These are phyloP conservation scores for Hygrophoropsis aurantiaca DNA, from an alignment of 768 basidiomycete species.

Conservation along the genomic window DNA sequence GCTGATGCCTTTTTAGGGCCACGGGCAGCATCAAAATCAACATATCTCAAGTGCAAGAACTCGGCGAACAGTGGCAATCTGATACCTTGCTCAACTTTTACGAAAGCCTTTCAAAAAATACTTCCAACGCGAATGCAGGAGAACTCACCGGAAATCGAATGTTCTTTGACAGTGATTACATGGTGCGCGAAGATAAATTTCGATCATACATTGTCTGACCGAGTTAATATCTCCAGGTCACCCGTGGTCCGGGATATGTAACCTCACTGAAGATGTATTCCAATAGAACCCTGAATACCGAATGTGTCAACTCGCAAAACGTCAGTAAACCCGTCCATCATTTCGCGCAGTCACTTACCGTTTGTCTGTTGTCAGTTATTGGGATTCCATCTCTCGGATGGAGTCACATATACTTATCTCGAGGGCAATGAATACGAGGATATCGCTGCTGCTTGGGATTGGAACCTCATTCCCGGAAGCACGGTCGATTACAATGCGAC, in stretches of 20 bases:
- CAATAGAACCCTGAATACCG: conserved; percentile 55
- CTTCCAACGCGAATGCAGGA: conserved; percentile 53
- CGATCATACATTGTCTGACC: not conserved
- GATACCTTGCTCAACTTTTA: conserved; percentile 38
- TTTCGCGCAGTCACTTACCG: not conserved
- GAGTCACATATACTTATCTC: conserved; percentile 62
- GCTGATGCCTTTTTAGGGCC: conserved; percentile 40
- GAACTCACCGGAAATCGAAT: conserved; percentile 54
- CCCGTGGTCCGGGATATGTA: conserved; percentile 59
- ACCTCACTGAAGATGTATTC: conserved; percentile 66
- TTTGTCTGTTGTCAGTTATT: conserved; percentile 38
- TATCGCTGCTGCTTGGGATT: conserved; percentile 72
- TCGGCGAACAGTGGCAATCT: conserved; percentile 56
- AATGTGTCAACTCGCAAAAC: conserved; percentile 66
- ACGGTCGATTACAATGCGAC: conserved; percentile 66
- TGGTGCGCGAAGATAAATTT: conserved; percentile 42
- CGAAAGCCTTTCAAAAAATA: conserved; percentile 33
- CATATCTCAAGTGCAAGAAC: conserved; percentile 45
- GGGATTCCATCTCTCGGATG: conserved; percentile 72
- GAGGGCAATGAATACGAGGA: conserved; percentile 72
- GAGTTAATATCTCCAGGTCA: conserved; percentile 42
- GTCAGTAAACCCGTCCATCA: conserved; percentile 29
- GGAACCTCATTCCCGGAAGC: conserved; percentile 74
- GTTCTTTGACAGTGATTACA: conserved; percentile 70
- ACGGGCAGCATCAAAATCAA: conserved; percentile 59